Evolutionary conservation across 495 filamentous ascomycete species (phyloP), one percentile per base, ranked within the genome.

Genomic region (Aspergillus leporis): DNA sequence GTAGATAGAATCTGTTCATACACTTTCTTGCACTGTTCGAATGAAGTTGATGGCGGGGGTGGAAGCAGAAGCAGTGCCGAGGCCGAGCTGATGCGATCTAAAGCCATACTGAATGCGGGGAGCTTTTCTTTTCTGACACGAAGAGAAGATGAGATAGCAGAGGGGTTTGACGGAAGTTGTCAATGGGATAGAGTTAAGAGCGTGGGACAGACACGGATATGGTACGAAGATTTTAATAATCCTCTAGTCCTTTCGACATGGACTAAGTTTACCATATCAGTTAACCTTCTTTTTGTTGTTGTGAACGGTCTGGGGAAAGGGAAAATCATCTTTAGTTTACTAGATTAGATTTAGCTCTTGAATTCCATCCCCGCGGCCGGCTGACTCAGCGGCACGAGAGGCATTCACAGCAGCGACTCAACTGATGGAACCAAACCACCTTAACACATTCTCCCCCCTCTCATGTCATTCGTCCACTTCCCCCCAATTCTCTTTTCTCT

Each of bases 61-160:
- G 81, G 81, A 51, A 84, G 72, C 28, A 84, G 61, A 14, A 83
- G 70, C 45, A 83, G 64, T 61, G 69, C 71, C 55, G 73, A 73
- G 54, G 70, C 55, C 31, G 65, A 55, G 45, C 61, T 61, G 51
- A 55, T 58, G 51, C 22, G 57, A 62, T 66, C 61, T 46, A 65
- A 61, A 56, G 67, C 57, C 66, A 30, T 32, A 23, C 30, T 48
- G 28, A 57, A 22, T 47, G 36, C 38, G 53, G 36, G 53, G 41
- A 55, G 36, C 23, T 55, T 22, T 45, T 45, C 41, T 45, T 45
- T 45, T 45, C 18, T 45, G 16, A 1, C 9, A 7, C 6, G 41
- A 49, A 19, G 43, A 38, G 2, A 25, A n/a, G 38, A 28, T 21
- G 23, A 23, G 16, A 41, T 13, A 38, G 31, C 19, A 14, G 18